Percentiles rank a stretch among this genome's conserved stretches.
These are phyloP conservation scores for Raffaelea albimanens DNA, from an alignment of 2,329 filamentous ascomycete species.

Conservation along the genomic window DNA sequence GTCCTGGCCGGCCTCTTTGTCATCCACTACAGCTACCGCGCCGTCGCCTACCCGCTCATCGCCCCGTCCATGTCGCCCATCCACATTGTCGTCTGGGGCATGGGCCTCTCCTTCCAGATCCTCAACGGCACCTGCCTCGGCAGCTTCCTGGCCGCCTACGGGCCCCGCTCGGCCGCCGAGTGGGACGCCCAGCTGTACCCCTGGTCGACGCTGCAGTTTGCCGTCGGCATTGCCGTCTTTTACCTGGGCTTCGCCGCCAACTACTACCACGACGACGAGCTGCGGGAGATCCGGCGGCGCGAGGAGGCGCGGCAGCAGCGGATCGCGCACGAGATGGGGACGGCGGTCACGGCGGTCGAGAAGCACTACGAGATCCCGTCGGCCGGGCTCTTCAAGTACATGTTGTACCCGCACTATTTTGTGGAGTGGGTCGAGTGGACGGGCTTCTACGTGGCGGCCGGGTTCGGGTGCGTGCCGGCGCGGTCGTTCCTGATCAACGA, in stretches of 20 bases:
- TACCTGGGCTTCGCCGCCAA: conserved; percentile 68
- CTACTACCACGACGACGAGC: conserved; percentile 80
- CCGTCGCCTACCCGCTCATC: conserved; percentile 69
- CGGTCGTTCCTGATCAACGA: conserved; percentile 79
- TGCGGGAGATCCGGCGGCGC: conserved; percentile 73
- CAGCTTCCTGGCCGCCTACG: conserved; percentile 78
- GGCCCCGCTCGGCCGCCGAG: conserved; percentile 48
- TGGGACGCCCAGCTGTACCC: conserved; percentile 33
- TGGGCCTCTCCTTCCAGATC: conserved; percentile 66
- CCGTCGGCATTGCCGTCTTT: conserved; percentile 64
- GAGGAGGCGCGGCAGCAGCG: conserved; percentile 51
- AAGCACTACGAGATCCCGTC: conserved; percentile 85
- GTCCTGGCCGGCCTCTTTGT: conserved; percentile 63
- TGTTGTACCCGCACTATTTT: conserved; percentile 91
- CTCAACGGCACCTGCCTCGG: conserved; percentile 70
- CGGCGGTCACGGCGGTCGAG: conserved; percentile 36
- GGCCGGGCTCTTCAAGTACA: conserved; percentile 69
- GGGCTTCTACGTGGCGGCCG: conserved; percentile 73
- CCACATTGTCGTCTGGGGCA: conserved; percentile 56
- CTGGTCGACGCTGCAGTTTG: conserved; percentile 35
- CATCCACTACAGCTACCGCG: conserved; percentile 86
- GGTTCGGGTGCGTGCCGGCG: conserved; percentile 61
- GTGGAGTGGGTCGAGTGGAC: conserved; percentile 95
- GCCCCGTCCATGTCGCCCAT: conserved; percentile 92
- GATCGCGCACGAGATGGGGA: conserved; percentile 25